Base-by-base conservation (phyloP, 148 eudicot species). In the Arctostaphylos glauca region DNA sequence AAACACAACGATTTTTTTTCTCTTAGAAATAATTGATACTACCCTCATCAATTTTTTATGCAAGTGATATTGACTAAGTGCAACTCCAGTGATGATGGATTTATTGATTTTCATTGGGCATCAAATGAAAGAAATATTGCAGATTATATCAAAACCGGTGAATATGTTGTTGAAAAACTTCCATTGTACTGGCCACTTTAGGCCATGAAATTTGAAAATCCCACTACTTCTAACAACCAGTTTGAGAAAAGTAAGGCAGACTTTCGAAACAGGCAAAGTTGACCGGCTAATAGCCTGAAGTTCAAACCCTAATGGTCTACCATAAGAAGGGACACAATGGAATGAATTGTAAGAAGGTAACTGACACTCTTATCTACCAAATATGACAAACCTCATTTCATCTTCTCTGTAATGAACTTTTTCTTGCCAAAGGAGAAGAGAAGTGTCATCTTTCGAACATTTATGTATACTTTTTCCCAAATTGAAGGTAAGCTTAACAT, bases 341-440 rank as follows among this genome's bases (percentile, higher is more conserved):
- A 80, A 15, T 16, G 16, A 81, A 80, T 67, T 14, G 62, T 49
- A n/a, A 64, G 68, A 62, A 62, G 25, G 54, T 60, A 49, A 80
- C 55, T 47, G 14, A 43, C 9, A 25, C 49, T 5, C 15, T 3
- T 79, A 21, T 55, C 44, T n/a, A 19, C 43, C 23, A 0, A 23
- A 72, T 46, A 81, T 68, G 70, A 55, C 21, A 73, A 55, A 56
- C 13, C 78, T 81, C 68, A 81, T 72, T 14, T 41, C 23, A 49
- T 55, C 52, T 43, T 23, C 19, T 46, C 9, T 16, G 31, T 58
- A 13, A 3, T 54, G 52, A 18, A 5, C 38, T 31, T 54, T 41
- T 48, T 71, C 4, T 58, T 80, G 49, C 25, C 43, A 60, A 52
- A 80, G 74, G 60, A 67, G 16, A 80, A 49, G 43, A 25, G 18